Percentiles rank a stretch among this genome's conserved stretches.
Conservation (phyloP, 202 grass and related monocot genomes). For the Schoenoplectus triqueter region DNA sequence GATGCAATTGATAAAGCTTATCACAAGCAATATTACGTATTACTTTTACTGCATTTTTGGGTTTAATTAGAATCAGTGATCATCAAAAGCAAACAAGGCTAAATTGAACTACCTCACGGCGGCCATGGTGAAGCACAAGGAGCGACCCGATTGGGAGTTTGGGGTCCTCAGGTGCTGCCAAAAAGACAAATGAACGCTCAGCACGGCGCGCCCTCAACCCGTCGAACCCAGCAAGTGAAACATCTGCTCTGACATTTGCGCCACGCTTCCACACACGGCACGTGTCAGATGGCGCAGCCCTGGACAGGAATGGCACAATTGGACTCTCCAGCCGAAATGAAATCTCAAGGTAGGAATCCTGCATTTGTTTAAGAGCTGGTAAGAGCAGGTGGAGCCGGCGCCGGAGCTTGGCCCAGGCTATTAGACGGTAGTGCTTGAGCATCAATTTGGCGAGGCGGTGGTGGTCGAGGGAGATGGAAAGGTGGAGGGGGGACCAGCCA, state of each 20-base stretch:
- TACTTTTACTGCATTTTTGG: background rate
- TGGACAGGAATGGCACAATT: conserved; percentile 84
- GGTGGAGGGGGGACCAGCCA: conserved; percentile 92
- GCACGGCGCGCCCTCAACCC: conserved; percentile 82
- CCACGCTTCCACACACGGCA: conserved; percentile 97
- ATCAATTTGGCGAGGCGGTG: conserved; percentile 62
- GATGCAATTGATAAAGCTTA: background rate
- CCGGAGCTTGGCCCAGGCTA: conserved; percentile 83
- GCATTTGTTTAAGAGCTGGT: conserved; percentile 66
- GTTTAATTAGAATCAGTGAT: background rate
- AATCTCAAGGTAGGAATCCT: conserved; percentile 90
- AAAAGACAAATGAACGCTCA: conserved; percentile 85
- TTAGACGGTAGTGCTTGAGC: conserved; percentile 78
- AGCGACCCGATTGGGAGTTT: conserved; percentile 73
- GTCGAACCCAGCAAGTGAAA: conserved; percentile 87
- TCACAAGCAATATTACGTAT: background rate
- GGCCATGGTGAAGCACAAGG: conserved; percentile 85
- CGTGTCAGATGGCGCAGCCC: conserved; percentile 86
- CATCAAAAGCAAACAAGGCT: conserved; percentile 1
- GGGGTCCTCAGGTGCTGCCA: conserved; percentile 64
- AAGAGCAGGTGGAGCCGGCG: conserved; percentile 65
- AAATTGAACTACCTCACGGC: conserved; percentile 49
- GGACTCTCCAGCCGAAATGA: conserved; percentile 94
- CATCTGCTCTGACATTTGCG: conserved; percentile 78
- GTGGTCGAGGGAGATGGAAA: conserved; percentile 70